Evolutionary conservation across 139 green algal genomes (phyloP), one percentile per base, ranked within the genome.

Genomic region (Coelastrella sp.): DNA sequence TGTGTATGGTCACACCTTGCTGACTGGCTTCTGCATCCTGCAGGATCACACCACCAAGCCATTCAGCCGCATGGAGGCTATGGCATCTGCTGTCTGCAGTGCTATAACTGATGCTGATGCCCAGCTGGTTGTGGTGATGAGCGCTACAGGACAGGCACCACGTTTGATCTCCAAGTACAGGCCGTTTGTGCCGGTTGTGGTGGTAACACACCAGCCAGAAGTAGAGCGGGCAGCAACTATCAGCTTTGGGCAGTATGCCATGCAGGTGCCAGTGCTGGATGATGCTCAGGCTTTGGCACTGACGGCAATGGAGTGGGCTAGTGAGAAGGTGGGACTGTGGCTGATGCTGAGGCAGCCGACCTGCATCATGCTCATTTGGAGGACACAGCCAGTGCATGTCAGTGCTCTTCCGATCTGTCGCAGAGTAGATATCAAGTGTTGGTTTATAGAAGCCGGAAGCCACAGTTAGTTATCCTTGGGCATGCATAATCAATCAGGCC

Each of bases 141-240:
- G 85, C 11, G 85, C 45, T 0, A 87, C 69, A 5, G 92, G 92
- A 7, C 64, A 79, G 27, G 84, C 86, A n/a, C 79, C 89, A 15
- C 72, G 83, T 6, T 41, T 92, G 34, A 83, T 94, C 11, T 87
- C 90, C 8, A 95, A 96, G 89, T 94, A 95, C 87, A 81, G 89
- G 27, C 91, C 93, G 5, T 79, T 83, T 0, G 84, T 92, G 67
- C 91, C 91, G 19, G 82, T 88, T 68, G 69, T 90, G 19, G 82
- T 91, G 17, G 71, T 91, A 13, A 89, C 85, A 0, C 66, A 86
- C 50, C 30, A 40, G 5, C 34, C 45, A 37, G 38, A 19, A 6
- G 85, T 89, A 77, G 69, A 75, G 45, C 81, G 78, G 38, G 77
- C 81, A 41, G 57, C 69, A 7, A 40, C 27, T 21, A 50, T 85